A percentile compares a stretch with the other conserved stretches of the same genome.
phyloP scores from a whole-genome alignment of 2,329 filamentous ascomycete genomes.

The Alternaria incomplexa region DNA sequence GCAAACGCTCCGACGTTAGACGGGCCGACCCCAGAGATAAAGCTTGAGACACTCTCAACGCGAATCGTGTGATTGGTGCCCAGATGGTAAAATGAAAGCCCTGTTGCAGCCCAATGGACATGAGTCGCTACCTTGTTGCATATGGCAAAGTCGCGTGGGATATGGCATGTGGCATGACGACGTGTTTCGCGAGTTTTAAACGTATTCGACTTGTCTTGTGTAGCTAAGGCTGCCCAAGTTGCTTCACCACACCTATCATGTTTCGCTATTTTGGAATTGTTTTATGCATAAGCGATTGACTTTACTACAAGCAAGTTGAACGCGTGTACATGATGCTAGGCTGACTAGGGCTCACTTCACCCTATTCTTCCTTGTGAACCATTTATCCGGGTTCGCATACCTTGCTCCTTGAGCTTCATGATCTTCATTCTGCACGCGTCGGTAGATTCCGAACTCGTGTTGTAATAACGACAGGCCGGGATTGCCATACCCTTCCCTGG shows the following conservation, averaged over 20 bases:
- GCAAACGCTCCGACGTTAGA: conserved; percentile 14
- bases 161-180: neutral
- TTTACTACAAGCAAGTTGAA: conserved; percentile 1
- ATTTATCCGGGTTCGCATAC: neutral
- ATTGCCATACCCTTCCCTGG: conserved; percentile 1
- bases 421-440: neutral
- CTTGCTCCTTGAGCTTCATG: conserved; percentile 1
- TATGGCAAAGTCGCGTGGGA: conserved; percentile 7
- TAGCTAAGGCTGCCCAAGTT: conserved; percentile 4
- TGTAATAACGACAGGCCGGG: conserved; percentile 3
- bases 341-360: neutral
- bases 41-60: conserved; percentile 8
- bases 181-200: conserved; percentile 10
- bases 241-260: conserved; percentile 8
- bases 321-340: conserved; percentile 9
- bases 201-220: conserved; percentile 2
- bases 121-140: conserved; percentile 10
- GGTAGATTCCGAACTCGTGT: conserved; percentile 12
- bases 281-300: conserved; percentile 5
- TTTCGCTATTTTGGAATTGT: conserved; percentile 5
- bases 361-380: neutral
- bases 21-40: conserved; percentile 17
- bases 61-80: conserved; percentile 13
- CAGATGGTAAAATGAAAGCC: conserved; percentile 6
- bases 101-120: conserved; percentile 15